phyloP scores from a whole-genome alignment of 305 asterid species.

The Fraxinus platypoda region DNA sequence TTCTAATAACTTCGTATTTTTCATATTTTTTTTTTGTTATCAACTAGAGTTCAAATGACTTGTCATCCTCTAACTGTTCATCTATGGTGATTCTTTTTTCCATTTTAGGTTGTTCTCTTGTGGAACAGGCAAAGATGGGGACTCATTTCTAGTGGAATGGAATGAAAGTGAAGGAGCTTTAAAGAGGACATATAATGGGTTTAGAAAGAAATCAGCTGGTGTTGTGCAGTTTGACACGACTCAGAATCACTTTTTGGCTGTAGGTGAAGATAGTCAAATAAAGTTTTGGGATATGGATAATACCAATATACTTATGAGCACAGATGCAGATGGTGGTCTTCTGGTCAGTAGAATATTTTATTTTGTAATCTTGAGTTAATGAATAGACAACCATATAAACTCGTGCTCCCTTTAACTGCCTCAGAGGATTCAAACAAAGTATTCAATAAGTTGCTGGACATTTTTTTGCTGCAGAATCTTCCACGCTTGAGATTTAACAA shows the following conservation, averaged over 20 bases:
- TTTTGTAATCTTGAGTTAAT: conserved; percentile 10
- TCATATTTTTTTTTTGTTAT: background rate
- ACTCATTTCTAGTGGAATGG: conserved; percentile 80
- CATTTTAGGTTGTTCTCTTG: conserved; percentile 73
- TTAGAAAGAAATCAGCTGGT: conserved; percentile 61
- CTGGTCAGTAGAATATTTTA: conserved; percentile 45
- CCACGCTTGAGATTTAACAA: conserved; percentile 93
- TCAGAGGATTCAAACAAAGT: conserved; percentile 6
- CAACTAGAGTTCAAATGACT: background rate
- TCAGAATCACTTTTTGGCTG: conserved; percentile 76
- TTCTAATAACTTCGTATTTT: background rate
- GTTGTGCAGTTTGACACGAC: conserved; percentile 84
- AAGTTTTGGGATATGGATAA: conserved; percentile 94
- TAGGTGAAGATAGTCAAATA: conserved; percentile 74
- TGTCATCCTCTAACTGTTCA: conserved; percentile 9
- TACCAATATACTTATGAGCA: conserved; percentile 42
- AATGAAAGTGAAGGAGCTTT: conserved; percentile 90
- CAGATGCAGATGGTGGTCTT: conserved; percentile 80
- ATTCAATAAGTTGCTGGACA: conserved; percentile 21
- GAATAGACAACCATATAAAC: conserved; percentile 1
- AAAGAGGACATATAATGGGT: conserved; percentile 66
- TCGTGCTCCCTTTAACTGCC: conserved; percentile 3
- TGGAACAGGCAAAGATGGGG: conserved; percentile 88
- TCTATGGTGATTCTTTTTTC: conserved; percentile 18
- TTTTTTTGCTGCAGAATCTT: conserved; percentile 55